phyloP scores from a whole-genome alignment of 805 yeast genomes.

The Monosporozyma aquatica region DNA sequence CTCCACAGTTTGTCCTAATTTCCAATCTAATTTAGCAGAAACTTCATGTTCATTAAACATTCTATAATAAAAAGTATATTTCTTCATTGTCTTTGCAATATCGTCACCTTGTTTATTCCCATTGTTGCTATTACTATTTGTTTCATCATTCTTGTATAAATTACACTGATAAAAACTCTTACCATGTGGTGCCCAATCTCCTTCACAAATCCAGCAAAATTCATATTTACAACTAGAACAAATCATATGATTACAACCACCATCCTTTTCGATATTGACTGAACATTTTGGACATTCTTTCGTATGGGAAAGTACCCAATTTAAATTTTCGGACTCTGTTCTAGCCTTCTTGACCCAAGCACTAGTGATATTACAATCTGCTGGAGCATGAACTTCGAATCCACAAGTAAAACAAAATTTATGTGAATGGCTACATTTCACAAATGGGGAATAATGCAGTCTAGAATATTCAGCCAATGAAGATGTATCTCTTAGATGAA shows the following conservation, averaged over 20 bases:
- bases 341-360: constrained; percentile 71
- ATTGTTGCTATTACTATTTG: constrained; percentile 6
- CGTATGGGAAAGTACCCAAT: constrained; percentile 82
- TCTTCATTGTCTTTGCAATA: constrained; percentile 35
- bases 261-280: constrained; percentile 78
- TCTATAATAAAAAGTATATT: constrained; percentile 69
- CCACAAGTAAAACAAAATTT: constrained; percentile 73
- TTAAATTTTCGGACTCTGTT: constrained; percentile 80
- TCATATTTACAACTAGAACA: constrained; percentile 70
- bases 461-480: constrained; percentile 21
- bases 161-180: constrained; percentile 59
- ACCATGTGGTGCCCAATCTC: constrained; percentile 66
- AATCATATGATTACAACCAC: constrained; percentile 96
- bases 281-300: constrained; percentile 79
- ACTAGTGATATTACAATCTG: constrained; percentile 63
- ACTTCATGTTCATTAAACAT: constrained; percentile 67
- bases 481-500: constrained; percentile 34
- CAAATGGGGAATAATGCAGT: constrained; percentile 46
- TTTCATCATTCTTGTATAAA: constrained; percentile 40
- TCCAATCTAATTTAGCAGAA: constrained; percentile 64
- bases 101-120: constrained; percentile 21
- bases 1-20: constrained; percentile 54
- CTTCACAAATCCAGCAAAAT: constrained; percentile 90
- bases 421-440: constrained; percentile 56
- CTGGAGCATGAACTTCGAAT: constrained; percentile 70